Evolutionary conservation across 139 green algal species (phyloP), one percentile per base, ranked within the genome.

Genomic region (Volvox reticuliferus): DNA sequence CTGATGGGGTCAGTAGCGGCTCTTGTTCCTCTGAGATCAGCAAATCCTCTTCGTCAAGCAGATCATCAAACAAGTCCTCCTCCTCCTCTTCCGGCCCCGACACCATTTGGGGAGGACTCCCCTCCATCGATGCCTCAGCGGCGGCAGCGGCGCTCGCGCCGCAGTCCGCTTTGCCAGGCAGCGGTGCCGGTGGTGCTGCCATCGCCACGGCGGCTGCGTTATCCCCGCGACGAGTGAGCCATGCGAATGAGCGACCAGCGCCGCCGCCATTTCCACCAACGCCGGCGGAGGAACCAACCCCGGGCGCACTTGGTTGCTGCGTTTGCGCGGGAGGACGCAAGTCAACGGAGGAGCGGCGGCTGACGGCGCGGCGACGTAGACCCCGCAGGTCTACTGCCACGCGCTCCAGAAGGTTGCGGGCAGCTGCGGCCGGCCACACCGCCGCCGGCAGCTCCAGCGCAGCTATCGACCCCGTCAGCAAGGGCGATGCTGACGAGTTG

Each of bases 341-440:
- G 14, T 79, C 71, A 30, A 30, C 20, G 21, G 71, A 33, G 71
- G 21, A 6, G 26, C 78, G 78, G 36, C 36, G 36, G 78, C 78
- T 67, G 78, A 1, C 32, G 71, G 71, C 2, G 75, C n/a, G 13
- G 33, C n/a, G 63, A 2, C 63, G 19, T 12, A 88, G 82, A 14
- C 33, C 82, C 20, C 32, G 17, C 14, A 88, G 82, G 62, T 88
- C 82, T 2, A 24, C 5, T 12, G 95, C 91, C 82, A 93, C 78
- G n/a, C 94, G 71, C 28, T 33, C 44, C 19, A 88, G 24, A 5
- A 88, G 82, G 21, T 88, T 78, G 18, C 63, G 63, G 5, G 63
- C 81, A 32, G 37, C 78, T 2, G 78, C 78, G 37, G 20, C 78
- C 20, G 78, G 20, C 22, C 12, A n/a, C 50, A 44, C 79, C 50